Evolutionary conservation across 352 stramenopile species (phyloP), one percentile per base, ranked within the genome.

Genomic region (Phytopythium sindhum): DNA sequence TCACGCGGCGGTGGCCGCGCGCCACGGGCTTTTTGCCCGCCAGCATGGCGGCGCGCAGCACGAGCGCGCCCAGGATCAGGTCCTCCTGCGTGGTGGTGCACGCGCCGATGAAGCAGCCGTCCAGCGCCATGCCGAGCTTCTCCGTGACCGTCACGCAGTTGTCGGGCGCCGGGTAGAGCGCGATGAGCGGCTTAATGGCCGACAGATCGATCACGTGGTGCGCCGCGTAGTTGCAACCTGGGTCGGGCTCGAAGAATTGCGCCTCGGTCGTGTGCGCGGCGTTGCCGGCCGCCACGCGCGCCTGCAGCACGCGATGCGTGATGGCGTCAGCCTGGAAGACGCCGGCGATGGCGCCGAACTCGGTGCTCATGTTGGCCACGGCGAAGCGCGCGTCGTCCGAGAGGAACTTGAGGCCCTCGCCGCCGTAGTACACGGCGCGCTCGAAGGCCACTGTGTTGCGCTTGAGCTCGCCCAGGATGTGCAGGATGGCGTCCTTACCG

Each of bases 31-130:
- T 72, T 62, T 89, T 87, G 61, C 80, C 81, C 42, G 88, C 74
- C 5, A 85, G 60, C 76, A 92, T 88, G 51, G 81, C 84, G 55
- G 86, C 75, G 65, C 89, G 80, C 58, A 93, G 68, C 63, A 93
- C 77, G 67, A 93, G 69, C 2, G 85, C 85, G 7, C 81, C 83
- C 0, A 93, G 77, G 47, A 93, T 90, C 67, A 93, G 55, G 35
- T 93, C 85, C 64, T 93, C 85, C 68, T 93, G 80, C 2, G 85
- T 90, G 8, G 85, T 93, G 1, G 85, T 93, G 56, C 85, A 93
- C 3, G 85, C 85, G 35, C 85, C 85, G 57, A 93, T 93, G 70
- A 93, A 93, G 69, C 83, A 91, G 35, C 85, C 85, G 55, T 93
- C 83, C 2, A 93, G 78, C 60, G 77, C 68, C 85, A 93, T 93